Conservation (phyloP, 306 rosid species). For the Rosa chinensis region DNA sequence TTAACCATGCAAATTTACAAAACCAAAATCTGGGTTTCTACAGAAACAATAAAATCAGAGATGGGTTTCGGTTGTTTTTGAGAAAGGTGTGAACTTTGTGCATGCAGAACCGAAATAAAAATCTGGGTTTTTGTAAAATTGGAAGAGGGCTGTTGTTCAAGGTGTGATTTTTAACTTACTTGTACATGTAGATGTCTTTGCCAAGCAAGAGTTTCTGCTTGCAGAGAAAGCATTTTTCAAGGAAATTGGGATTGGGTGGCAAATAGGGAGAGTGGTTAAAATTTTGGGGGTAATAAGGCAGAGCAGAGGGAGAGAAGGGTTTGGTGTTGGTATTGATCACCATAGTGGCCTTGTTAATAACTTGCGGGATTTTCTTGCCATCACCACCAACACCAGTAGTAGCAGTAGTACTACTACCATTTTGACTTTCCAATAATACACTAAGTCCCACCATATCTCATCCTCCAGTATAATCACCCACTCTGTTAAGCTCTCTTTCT, state of each 20-base stretch:
- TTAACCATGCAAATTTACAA: neutral
- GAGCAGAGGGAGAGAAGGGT: neutral
- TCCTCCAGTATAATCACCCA: slow-evolving; percentile 19
- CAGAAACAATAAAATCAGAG: neutral
- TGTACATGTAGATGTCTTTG: slow-evolving; percentile 97
- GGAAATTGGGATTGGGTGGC: slow-evolving; percentile 40
- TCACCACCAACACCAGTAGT: neutral
- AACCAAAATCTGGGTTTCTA: neutral
- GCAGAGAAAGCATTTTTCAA: slow-evolving; percentile 78
- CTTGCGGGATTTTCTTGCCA: slow-evolving; percentile 38
- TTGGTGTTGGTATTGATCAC: slow-evolving; percentile 33
- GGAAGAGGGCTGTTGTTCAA: neutral
- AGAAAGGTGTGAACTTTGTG: neutral
- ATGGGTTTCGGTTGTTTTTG: neutral
- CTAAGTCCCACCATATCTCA: slow-evolving; percentile 85
- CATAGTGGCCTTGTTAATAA: slow-evolving; percentile 63
- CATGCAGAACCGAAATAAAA: neutral
- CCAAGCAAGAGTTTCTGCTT: slow-evolving; percentile 62
- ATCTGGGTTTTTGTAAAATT: neutral
- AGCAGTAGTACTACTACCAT: slow-evolving; percentile 6
- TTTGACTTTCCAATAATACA: slow-evolving; percentile 62
- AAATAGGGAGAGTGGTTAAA: slow-evolving; percentile 1
- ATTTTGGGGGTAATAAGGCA: neutral
- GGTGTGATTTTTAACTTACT: slow-evolving; percentile 40
- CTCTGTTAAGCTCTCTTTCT: neutral